Evolutionary conservation across 2,329 filamentous ascomycete species (phyloP).

Genomic region (Alternaria ethzedia): DNA sequence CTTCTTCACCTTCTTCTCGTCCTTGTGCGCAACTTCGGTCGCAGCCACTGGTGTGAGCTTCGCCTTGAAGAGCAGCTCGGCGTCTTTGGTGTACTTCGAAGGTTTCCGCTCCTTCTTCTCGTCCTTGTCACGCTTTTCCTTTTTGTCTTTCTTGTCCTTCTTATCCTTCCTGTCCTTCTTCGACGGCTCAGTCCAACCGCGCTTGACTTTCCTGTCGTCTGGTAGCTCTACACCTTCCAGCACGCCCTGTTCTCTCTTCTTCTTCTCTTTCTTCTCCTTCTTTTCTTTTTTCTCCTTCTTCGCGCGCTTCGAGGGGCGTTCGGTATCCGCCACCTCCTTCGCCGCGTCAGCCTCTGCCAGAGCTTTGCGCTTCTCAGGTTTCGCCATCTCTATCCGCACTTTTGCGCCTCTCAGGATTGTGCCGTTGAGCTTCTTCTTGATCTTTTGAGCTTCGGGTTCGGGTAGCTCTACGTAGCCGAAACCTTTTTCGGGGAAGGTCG

Average conservation of each 20-base stretch:
- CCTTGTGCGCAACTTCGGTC: constrained; percentile 44
- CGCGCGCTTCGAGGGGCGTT: constrained; percentile 56
- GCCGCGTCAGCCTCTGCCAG: constrained; percentile 46
- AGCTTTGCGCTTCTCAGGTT: constrained; percentile 63
- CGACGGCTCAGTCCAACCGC: constrained; percentile 82
- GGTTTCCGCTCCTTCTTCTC: constrained; percentile 64
- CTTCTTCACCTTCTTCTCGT: constrained; percentile 57
- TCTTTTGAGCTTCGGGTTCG: constrained; percentile 79
- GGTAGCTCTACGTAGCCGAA: constrained; percentile 93
- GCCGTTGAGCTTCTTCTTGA: constrained; percentile 90
- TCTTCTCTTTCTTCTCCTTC: constrained; percentile 54
- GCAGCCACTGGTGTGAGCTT: constrained; percentile 63
- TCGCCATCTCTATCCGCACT: constrained; percentile 82
- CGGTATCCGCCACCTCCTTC: constrained; percentile 51
- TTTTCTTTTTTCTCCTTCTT: constrained; percentile 56
- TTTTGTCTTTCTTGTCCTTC: constrained; percentile 53
- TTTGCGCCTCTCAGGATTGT: constrained; percentile 83
- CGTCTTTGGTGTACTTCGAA: constrained; percentile 80
- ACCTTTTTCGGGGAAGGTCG: constrained; percentile 86
- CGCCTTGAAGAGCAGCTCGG: constrained; percentile 86
- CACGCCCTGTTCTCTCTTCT: constrained; percentile 57
- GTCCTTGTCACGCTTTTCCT: constrained; percentile 59
- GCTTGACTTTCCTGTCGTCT: constrained; percentile 78
- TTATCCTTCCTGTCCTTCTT: constrained; percentile 54
- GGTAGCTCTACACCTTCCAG: constrained; percentile 75